phyloP scores from a whole-genome alignment of 768 basidiomycete species.

The Hortiboletus campestris region DNA sequence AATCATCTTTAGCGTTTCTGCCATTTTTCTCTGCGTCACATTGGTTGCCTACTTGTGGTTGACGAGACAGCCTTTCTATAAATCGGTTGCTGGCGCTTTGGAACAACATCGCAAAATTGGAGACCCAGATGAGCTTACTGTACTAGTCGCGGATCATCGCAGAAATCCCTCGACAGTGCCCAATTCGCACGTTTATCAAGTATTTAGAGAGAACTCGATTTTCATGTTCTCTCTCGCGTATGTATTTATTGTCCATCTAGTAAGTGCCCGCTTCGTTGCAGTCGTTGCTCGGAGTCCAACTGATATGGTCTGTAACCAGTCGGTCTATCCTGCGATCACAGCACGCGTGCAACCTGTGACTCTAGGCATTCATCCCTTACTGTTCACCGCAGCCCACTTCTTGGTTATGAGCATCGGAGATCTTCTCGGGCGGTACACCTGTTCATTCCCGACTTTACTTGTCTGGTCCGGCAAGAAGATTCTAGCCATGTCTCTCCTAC shows the following conservation, averaged over 20 bases:
- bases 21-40: background rate
- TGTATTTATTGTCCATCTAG: background rate
- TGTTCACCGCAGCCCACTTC: slow-evolving; percentile 56
- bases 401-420: slow-evolving; percentile 72
- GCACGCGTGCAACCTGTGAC: background rate
- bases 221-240: slow-evolving; percentile 3
- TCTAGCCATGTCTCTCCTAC: background rate
- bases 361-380: background rate
- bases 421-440: slow-evolving; percentile 61
- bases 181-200: background rate
- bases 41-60: background rate
- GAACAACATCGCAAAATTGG: background rate
- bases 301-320: background rate
- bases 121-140: background rate
- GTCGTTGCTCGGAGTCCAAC: background rate
- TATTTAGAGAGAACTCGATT: background rate
- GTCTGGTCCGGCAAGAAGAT: slow-evolving; percentile 26
- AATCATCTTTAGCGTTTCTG: background rate
- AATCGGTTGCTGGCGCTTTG: no score
- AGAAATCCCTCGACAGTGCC: background rate
- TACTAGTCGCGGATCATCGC: background rate
- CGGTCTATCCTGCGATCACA: background rate
- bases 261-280: background rate
- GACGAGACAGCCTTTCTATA: background rate
- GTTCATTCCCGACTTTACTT: slow-evolving; percentile 78